Conservation (phyloP, 768 basidiomycete genomes). For the Phaffia tasmanica region DNA sequence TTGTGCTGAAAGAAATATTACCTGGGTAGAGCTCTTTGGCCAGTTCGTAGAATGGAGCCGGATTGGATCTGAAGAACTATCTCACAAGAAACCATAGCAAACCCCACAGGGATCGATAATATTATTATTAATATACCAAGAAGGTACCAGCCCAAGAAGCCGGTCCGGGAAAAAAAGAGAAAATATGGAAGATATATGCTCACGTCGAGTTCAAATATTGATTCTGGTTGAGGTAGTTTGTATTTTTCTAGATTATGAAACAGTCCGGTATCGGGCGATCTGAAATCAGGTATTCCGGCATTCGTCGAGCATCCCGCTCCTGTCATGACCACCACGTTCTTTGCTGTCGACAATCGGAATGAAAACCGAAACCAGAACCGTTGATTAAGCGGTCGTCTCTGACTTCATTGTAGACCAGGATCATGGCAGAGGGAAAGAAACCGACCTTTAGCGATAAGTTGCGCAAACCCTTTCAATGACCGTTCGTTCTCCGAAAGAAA, state of each 20-base stretch:
- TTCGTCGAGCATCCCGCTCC: conserved; percentile 27
- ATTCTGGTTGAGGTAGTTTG: conserved; percentile 71
- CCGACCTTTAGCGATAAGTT: conserved; percentile 19
- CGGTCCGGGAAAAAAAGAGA: neutral
- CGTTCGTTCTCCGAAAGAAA: conserved; percentile 13
- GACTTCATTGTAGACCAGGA: neutral
- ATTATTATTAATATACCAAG: neutral
- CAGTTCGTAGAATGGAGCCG: conserved; percentile 56
- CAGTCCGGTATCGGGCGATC: conserved; percentile 63
- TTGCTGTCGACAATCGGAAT: neutral
- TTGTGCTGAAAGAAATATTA: conserved; percentile 35
- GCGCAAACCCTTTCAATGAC: conserved; percentile 15
- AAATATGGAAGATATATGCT: neutral
- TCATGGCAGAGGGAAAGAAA: neutral
- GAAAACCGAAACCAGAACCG: neutral
- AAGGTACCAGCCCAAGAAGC: neutral
- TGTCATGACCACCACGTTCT: conserved; percentile 19
- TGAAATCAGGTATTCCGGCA: conserved; percentile 64
- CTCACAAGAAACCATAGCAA: neutral
- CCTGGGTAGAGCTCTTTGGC: conserved; percentile 90
- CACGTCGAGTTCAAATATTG: conserved; percentile 53
- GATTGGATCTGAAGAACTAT: conserved; percentile 63
- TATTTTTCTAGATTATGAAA: conserved; percentile 40
- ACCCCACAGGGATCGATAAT: too few relatives aligned
- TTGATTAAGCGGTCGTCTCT: neutral